Percentiles rank a stretch among this genome's conserved stretches.
Conservation (phyloP, 129 eudicot genomes). For the Chrysanthemum lavandulifolium region DNA sequence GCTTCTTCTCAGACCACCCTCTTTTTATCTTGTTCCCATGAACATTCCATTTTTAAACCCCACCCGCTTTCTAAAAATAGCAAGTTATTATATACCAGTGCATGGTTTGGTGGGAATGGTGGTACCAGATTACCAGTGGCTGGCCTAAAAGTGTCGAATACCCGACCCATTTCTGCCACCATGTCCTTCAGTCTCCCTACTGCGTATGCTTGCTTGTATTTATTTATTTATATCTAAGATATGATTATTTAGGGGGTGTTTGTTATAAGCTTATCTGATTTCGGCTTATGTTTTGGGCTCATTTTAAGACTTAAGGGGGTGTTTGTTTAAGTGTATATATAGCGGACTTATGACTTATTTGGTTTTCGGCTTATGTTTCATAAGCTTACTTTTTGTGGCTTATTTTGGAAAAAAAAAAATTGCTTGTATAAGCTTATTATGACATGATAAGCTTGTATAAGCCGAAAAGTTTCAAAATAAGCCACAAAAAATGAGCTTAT, state of each 20-base stretch:
- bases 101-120: constrained; percentile 55
- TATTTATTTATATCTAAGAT: neutral
- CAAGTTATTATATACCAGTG: constrained; percentile 19
- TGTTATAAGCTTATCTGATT: too few relatives aligned
- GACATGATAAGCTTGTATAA: too few relatives aligned
- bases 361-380: too few relatives aligned
- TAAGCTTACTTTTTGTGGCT: too few relatives aligned
- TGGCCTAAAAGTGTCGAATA: constrained; percentile 19
- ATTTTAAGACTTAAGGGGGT: neutral
- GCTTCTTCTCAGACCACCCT: constrained; percentile 50
- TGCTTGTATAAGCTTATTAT: too few relatives aligned
- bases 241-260: neutral
- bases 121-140: constrained; percentile 29
- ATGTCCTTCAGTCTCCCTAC: constrained; percentile 69
- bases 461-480: too few relatives aligned
- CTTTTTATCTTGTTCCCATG: constrained; percentile 29
- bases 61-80: constrained; percentile 35
- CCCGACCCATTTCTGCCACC: constrained; percentile 42
- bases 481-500: too few relatives aligned
- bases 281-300: neutral
- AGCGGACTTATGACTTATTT: too few relatives aligned
- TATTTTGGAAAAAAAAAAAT: too few relatives aligned
- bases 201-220: constrained; percentile 24
- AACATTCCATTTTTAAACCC: constrained; percentile 27
- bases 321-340: neutral